Percentiles rank a stretch among this genome's conserved stretches.
These are phyloP conservation scores for Leccinum glutinopallens DNA, from an alignment of 1,284 basidiomycete species.

Conservation along the genomic window DNA sequence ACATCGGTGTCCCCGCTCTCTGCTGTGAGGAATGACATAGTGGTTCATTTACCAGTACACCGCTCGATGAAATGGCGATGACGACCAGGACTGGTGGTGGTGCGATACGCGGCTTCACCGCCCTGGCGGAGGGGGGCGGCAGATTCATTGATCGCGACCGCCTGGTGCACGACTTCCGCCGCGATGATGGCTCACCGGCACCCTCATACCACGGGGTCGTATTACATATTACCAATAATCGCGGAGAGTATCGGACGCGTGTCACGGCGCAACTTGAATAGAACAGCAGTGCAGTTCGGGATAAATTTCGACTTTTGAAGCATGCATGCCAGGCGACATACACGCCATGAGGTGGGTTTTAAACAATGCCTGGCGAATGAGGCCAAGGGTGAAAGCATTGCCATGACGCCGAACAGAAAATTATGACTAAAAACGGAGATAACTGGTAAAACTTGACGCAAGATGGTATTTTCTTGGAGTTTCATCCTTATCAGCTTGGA, in stretches of 20 bases:
- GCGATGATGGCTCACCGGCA: conserved; percentile 25
- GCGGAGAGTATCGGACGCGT: conserved; percentile 29
- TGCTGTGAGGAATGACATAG: conserved; percentile 21
- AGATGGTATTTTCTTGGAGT: conserved; percentile 9
- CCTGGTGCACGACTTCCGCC: conserved; percentile 23
- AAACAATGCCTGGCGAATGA: conserved; percentile 18
- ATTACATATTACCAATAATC: conserved; percentile 32
- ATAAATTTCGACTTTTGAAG: conserved; percentile 17
- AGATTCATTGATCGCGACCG: conserved; percentile 26
- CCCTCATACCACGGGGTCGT: conserved; percentile 25
- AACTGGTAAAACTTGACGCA: conserved; percentile 11
- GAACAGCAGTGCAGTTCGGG: conserved; percentile 24
- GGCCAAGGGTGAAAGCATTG: conserved; percentile 26
- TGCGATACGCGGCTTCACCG: conserved; percentile 29
- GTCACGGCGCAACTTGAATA: conserved; percentile 28
- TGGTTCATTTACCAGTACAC: conserved; percentile 27
- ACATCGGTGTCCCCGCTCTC: conserved; percentile 21
- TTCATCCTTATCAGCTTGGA: conserved; percentile 14
- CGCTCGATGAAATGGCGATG: conserved; percentile 29
- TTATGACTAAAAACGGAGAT: conserved; percentile 11
- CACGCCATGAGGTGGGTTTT: conserved; percentile 26
- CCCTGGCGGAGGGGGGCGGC: conserved; percentile 28
- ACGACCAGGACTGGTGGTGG: conserved; percentile 25
- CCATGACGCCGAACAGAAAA: conserved; percentile 19
- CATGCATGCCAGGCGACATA: conserved; percentile 29